Evolutionary conservation across 176 grass and related monocot species (phyloP).

Genomic region (Oryza glaberrima): DNA sequence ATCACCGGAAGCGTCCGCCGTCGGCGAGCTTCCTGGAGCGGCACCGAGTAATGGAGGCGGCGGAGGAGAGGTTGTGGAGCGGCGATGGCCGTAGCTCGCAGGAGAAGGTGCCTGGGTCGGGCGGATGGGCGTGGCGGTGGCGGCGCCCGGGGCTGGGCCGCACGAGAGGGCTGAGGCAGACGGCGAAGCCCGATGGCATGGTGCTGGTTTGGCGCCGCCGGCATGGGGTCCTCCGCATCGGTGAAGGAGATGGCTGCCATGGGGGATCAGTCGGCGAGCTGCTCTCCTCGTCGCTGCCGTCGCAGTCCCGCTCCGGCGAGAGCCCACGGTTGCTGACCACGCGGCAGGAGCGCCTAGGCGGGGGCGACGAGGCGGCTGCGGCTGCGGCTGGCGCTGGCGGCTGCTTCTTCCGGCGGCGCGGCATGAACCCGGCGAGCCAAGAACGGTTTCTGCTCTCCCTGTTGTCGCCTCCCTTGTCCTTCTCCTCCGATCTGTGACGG

Average conservation of each 20-base stretch:
- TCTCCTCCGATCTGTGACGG: conserved; percentile 35
- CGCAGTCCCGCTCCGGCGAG: conserved; percentile 51
- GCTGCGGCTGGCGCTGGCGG: background rate
- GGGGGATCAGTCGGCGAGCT: conserved; percentile 51
- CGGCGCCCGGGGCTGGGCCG: conserved; percentile 62
- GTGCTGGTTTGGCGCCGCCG: conserved; percentile 38
- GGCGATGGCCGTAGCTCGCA: conserved; percentile 66
- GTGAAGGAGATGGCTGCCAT: conserved; percentile 66
- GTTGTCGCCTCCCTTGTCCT: background rate
- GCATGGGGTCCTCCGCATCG: conserved; percentile 56
- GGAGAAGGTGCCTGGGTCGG: conserved; percentile 46
- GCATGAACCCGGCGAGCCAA: conserved; percentile 71
- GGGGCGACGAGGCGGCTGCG: background rate
- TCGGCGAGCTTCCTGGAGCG: conserved; percentile 77
- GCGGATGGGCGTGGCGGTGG: conserved; percentile 50
- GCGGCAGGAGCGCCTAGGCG: conserved; percentile 43
- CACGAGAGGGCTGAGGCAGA: conserved; percentile 91
- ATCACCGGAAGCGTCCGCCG: conserved; percentile 70
- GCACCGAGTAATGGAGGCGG: conserved; percentile 52
- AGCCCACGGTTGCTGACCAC: conserved; percentile 62
- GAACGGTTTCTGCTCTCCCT: conserved; percentile 50
- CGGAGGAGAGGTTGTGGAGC: conserved; percentile 53
- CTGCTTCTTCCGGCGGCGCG: conserved; percentile 57
- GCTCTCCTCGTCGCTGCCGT: conserved; percentile 42
- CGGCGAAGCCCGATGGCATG: conserved; percentile 59